These are phyloP conservation scores for Exserohilum rostratum DNA, from an alignment of 2,329 filamentous ascomycete genomes.

Conservation along the genomic window DNA sequence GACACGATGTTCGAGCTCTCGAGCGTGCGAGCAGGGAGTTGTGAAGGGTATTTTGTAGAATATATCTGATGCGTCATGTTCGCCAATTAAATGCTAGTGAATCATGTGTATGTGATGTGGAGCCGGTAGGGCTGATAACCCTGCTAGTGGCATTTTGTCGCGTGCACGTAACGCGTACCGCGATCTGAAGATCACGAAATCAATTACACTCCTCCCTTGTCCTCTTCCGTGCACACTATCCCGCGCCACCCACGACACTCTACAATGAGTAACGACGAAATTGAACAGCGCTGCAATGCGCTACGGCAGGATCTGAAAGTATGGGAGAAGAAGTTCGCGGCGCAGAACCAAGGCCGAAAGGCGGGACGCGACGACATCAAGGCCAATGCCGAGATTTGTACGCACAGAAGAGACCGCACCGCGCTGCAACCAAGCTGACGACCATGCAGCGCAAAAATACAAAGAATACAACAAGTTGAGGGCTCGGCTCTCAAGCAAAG, in stretches of 20 bases:
- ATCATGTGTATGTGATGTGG: conserved; percentile 11
- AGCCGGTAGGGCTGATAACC: conserved; percentile 29
- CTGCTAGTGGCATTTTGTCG: conserved; percentile 26
- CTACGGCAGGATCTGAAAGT: conserved; percentile 73
- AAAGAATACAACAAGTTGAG: conserved; percentile 74
- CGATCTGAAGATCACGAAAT: conserved; percentile 30
- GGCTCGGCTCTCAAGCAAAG: conserved; percentile 34
- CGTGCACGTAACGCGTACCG: conserved; percentile 40
- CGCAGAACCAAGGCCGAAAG: conserved; percentile 68
- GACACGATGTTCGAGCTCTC: conserved; percentile 43
- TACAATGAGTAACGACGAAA: conserved; percentile 33
- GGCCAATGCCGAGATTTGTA: conserved; percentile 72
- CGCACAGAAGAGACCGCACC: conserved; percentile 21
- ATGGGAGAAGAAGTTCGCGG: conserved; percentile 74
- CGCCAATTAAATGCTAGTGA: conserved; percentile 26
- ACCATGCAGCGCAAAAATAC: conserved; percentile 69
- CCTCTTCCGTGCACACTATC: conserved; percentile 11
- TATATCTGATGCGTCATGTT: conserved; percentile 44
- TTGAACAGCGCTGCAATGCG: conserved; percentile 79
- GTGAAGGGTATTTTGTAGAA: conserved; percentile 51
- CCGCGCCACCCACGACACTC: conserved; percentile 26
- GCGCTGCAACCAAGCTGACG: conserved; percentile 16
- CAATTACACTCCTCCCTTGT: conserved; percentile 21
- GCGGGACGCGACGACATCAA: conserved; percentile 78
- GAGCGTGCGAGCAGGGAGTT: conserved; percentile 40